These are phyloP conservation scores for Flaveria brownii DNA, from an alignment of 129 eudicot genomes.

Conservation along the genomic window DNA sequence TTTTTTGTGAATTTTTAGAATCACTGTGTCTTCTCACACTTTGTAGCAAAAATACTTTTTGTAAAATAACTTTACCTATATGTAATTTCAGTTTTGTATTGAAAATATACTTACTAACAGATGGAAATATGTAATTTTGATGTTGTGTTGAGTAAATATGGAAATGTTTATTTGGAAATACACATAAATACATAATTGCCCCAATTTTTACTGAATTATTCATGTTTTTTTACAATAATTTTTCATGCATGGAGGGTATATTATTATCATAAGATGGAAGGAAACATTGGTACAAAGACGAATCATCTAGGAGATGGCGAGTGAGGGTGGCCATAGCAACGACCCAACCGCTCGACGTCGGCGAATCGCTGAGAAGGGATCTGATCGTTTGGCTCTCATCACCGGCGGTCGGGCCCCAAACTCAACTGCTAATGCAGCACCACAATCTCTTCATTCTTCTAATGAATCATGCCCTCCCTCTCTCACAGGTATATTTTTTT, in stretches of 20 bases:
- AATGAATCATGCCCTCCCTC: constrained; percentile 38
- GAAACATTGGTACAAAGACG: neutral
- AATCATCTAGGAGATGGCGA: constrained; percentile 10
- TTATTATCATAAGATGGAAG: neutral
- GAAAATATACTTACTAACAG: too few species aligned
- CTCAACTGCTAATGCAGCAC: constrained; percentile 22
- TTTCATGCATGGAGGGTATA: neutral
- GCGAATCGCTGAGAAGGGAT: constrained; percentile 67
- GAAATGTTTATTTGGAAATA: too few species aligned
- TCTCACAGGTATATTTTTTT: constrained; percentile 1
- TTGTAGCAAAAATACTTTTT: too few species aligned
- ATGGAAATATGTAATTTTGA: too few species aligned
- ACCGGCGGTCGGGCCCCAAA: constrained; percentile 60
- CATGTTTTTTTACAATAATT: neutral
- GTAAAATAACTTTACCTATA: too few species aligned
- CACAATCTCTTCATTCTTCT: constrained; percentile 31
- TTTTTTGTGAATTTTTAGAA: too few species aligned
- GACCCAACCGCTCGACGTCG: constrained; percentile 61
- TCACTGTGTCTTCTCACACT: too few species aligned
- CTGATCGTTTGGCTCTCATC: constrained; percentile 85
- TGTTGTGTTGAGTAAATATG: too few species aligned
- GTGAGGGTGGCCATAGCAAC: constrained; percentile 33
- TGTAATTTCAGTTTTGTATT: too few species aligned
- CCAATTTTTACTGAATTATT: too few species aligned
- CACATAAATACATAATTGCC: too few species aligned